Evolutionary conservation across 1,284 basidiomycete species (phyloP).

Genomic region (Gomphus sp.): DNA sequence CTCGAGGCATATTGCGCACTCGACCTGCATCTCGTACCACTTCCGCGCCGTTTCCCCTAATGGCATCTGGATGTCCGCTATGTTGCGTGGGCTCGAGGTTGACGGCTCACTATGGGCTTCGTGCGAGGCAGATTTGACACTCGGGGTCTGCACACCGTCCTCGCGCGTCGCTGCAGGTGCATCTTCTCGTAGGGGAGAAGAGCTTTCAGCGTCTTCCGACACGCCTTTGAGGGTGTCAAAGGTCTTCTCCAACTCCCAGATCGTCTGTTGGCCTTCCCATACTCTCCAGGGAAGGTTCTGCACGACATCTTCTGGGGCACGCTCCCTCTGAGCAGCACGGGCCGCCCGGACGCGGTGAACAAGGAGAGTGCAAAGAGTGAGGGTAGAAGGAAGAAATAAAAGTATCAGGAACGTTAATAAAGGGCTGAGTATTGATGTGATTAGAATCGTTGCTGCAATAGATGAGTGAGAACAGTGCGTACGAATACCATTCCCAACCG

Average conservation of each 20-base stretch:
- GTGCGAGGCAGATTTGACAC: background rate
- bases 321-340: slow-evolving; percentile 67
- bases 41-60: slow-evolving; percentile 22
- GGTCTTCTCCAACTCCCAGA: slow-evolving; percentile 54
- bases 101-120: background rate
- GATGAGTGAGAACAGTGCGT: slow-evolving; percentile 23
- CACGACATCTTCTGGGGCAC: slow-evolving; percentile 73
- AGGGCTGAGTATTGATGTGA: slow-evolving; percentile 35
- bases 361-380: slow-evolving; percentile 75
- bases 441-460: slow-evolving; percentile 2
- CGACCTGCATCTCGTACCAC: slow-evolving; percentile 67
- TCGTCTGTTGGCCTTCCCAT: slow-evolving; percentile 55
- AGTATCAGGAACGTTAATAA: slow-evolving; percentile 75
- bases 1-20: slow-evolving; percentile 87
- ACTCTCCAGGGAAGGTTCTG: slow-evolving; percentile 67
- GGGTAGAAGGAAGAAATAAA: slow-evolving; percentile 67
- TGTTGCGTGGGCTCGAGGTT: background rate
- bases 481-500: slow-evolving; percentile 83
- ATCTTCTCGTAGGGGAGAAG: background rate
- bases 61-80: slow-evolving; percentile 15
- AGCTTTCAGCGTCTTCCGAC: background rate
- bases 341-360: slow-evolving; percentile 71
- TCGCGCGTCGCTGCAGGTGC: background rate
- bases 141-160: background rate
- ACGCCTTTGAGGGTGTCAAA: background rate